Conservation (phyloP, 2,329 filamentous ascomycete species). For the Diplodia corticola region DNA sequence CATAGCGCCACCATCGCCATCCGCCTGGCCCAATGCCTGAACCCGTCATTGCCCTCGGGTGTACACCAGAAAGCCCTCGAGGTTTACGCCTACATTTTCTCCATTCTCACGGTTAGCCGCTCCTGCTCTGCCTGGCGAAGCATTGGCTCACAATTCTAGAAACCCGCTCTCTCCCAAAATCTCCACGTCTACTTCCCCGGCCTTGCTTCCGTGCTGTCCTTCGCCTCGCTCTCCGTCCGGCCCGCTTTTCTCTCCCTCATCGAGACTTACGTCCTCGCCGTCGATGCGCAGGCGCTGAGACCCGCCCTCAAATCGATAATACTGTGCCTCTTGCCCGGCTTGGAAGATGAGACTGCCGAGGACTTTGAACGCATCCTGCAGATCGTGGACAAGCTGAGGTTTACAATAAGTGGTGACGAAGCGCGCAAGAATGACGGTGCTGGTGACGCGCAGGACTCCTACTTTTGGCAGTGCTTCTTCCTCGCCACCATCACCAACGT, state of each 20-base stretch:
- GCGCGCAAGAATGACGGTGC: slow-evolving; percentile 48
- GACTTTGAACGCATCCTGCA: slow-evolving; percentile 88
- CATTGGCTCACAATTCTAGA: slow-evolving; percentile 33
- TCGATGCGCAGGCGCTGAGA: slow-evolving; percentile 71
- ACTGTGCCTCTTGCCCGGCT: slow-evolving; percentile 80
- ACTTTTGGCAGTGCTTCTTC: slow-evolving; percentile 99
- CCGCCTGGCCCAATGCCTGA: slow-evolving; percentile 90
- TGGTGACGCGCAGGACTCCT: slow-evolving; percentile 64
- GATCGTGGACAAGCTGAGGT: slow-evolving; percentile 72
- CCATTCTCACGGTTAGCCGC: slow-evolving; percentile 63
- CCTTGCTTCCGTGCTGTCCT: slow-evolving; percentile 83
- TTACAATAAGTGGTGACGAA: slow-evolving; percentile 53
- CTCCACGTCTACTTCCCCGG: slow-evolving; percentile 88
- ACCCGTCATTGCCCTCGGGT: slow-evolving; percentile 87
- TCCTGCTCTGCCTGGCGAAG: slow-evolving; percentile 59
- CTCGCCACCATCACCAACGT: slow-evolving; percentile 88
- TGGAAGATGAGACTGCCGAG: slow-evolving; percentile 96
- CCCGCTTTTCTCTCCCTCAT: slow-evolving; percentile 81
- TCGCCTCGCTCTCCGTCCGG: slow-evolving; percentile 88
- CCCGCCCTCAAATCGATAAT: slow-evolving; percentile 90
- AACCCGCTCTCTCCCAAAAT: slow-evolving; percentile 76
- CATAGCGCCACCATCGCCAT: slow-evolving; percentile 83
- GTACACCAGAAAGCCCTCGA: slow-evolving; percentile 97
- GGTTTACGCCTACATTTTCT: slow-evolving; percentile 88
- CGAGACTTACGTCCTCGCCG: slow-evolving; percentile 73